phyloP scores from a whole-genome alignment of 73 alveolate species.

The Halteria grandinella region DNA sequence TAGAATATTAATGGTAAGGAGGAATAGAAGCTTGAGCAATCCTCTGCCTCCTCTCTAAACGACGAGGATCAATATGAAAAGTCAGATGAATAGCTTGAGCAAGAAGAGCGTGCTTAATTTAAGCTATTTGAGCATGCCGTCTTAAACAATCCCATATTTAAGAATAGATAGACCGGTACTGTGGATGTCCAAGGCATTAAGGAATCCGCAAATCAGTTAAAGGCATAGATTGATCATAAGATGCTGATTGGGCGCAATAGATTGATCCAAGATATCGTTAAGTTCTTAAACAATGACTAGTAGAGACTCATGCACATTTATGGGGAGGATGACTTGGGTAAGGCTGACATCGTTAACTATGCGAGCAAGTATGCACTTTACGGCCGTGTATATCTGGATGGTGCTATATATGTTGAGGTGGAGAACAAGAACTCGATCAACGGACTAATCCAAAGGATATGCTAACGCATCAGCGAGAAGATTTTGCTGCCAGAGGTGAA shows the following conservation, averaged over 20 bases:
- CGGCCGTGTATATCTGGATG: constrained; percentile 52
- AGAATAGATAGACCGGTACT: too few species aligned
- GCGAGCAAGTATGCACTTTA: constrained; percentile 63
- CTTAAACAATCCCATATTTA: too few species aligned
- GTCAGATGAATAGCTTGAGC: not conserved
- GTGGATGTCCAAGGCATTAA: not conserved
- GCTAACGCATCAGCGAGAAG: not conserved
- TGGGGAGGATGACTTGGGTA: constrained; percentile 62
- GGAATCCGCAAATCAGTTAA: not conserved
- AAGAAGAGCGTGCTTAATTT: not conserved
- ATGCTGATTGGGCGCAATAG: constrained; percentile 52
- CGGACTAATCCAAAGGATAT: not conserved
- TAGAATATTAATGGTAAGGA: too few species aligned
- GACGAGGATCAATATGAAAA: not conserved
- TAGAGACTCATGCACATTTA: constrained; percentile 47
- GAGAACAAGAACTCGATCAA: not conserved
- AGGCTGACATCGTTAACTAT: constrained; percentile 57
- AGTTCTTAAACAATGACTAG: not conserved
- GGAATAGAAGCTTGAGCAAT: too few species aligned
- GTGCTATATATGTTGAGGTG: constrained; percentile 59
- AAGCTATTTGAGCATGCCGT: not conserved
- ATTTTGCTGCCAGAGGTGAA: too few species aligned
- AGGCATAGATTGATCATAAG: not conserved
- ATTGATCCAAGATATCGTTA: constrained; percentile 39
- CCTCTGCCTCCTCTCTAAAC: too few species aligned